A percentile compares a stretch with the other conserved stretches of the same genome.
Evolutionary conservation across 805 yeast genomes (phyloP).

Genomic region (Candida silvicultrix): DNA sequence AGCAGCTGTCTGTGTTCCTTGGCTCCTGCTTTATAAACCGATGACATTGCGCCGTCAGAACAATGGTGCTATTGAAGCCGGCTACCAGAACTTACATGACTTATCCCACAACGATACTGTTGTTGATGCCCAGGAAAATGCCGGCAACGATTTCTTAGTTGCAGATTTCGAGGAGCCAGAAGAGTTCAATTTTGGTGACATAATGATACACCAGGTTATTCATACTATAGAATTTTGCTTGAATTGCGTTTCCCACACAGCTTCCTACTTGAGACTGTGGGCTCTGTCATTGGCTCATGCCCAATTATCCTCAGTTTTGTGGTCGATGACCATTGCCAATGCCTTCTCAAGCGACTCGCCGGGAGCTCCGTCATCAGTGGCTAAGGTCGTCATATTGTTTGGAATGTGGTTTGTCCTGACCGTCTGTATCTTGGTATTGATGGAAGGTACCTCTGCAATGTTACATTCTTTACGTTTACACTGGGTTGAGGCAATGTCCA

Average conservation of each 20-base stretch:
- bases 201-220: slow-evolving; percentile 94
- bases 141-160: slow-evolving; percentile 35
- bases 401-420: slow-evolving; percentile 95
- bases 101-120: slow-evolving; percentile 24
- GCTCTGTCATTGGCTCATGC: slow-evolving; percentile 96
- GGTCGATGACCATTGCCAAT: slow-evolving; percentile 89
- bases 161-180: slow-evolving; percentile 45
- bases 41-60: slow-evolving; percentile 56
- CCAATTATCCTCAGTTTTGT: slow-evolving; percentile 87
- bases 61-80: slow-evolving; percentile 41
- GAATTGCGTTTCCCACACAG: slow-evolving; percentile 97
- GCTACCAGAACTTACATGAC: slow-evolving; percentile 39
- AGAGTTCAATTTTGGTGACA: slow-evolving; percentile 78
- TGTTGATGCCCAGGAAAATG: slow-evolving; percentile 37
- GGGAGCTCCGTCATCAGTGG: slow-evolving; percentile 55
- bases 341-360: slow-evolving; percentile 52
- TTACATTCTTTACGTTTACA: slow-evolving; percentile 96
- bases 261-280: slow-evolving; percentile 94
- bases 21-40: slow-evolving; percentile 84
- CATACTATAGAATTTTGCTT: slow-evolving; percentile 97
- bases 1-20: slow-evolving; percentile 90
- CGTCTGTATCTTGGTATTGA: slow-evolving; percentile 81
- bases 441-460: slow-evolving; percentile 99
- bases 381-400: slow-evolving; percentile 73
- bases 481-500: slow-evolving; percentile 99